phyloP scores from a whole-genome alignment of 257 asterid genomes.

The Rehmannia glutinosa region DNA sequence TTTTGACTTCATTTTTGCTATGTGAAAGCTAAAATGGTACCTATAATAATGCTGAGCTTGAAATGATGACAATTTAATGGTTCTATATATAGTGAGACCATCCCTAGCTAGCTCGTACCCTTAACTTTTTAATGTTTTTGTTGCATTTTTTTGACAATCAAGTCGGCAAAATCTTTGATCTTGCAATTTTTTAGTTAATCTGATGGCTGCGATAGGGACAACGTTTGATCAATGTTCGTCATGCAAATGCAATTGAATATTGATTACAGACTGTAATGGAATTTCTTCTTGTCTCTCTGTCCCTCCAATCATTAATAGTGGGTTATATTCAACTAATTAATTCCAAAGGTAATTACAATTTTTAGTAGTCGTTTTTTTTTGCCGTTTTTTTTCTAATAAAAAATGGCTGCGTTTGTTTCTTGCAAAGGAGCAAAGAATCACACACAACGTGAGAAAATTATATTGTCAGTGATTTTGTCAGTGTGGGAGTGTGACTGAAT shows the following conservation, averaged over 20 bases:
- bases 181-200: too few relatives aligned
- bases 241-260: slow-evolving; percentile 6
- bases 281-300: slow-evolving; percentile 15
- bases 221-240: too few relatives aligned
- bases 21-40: neutral
- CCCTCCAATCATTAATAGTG: slow-evolving; percentile 19
- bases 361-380: neutral
- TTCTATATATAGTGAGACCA: slow-evolving; percentile 23
- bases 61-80: neutral
- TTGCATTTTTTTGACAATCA: slow-evolving; percentile 34
- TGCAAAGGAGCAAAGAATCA: slow-evolving; percentile 10
- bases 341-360: neutral
- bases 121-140: slow-evolving; percentile 1
- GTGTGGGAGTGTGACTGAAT: neutral
- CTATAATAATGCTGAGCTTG: neutral
- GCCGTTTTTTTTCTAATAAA: neutral
- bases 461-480: neutral
- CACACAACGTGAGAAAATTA: neutral
- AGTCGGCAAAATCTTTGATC: slow-evolving; percentile 22
- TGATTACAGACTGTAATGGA: neutral
- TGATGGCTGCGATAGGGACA: slow-evolving; percentile 20
- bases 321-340: slow-evolving; percentile 16
- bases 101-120: neutral
- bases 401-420: slow-evolving; percentile 5
- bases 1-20: neutral